Conservation (phyloP, 768 basidiomycete species). For the Rhodotorula babjevae region DNA sequence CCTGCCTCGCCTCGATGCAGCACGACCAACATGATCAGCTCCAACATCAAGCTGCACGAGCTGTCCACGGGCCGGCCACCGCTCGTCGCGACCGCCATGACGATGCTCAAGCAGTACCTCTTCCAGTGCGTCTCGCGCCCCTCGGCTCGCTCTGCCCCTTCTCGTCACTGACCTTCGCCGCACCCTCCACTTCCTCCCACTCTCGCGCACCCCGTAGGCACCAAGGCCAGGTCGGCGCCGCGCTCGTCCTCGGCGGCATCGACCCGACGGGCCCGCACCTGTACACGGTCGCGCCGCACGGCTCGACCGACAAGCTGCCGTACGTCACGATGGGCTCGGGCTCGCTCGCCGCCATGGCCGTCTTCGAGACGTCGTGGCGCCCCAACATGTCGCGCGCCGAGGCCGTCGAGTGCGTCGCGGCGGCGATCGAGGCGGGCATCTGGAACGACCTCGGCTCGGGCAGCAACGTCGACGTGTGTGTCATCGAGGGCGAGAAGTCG, state of each 20-base stretch:
- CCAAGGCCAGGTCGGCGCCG: slow-evolving; percentile 90
- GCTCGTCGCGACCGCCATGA: slow-evolving; percentile 95
- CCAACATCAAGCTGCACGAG: slow-evolving; percentile 88
- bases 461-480: slow-evolving; percentile 95
- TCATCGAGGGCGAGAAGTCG: slow-evolving; percentile 61
- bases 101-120: slow-evolving; percentile 94
- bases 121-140: slow-evolving; percentile 59
- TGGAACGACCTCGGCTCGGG: slow-evolving; percentile 99
- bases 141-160: too few relatives aligned
- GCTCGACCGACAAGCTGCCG: slow-evolving; percentile 95
- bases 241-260: slow-evolving; percentile 94
- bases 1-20: slow-evolving; percentile 27
- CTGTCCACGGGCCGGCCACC: slow-evolving; percentile 87
- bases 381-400: slow-evolving; percentile 78
- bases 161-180: background rate
- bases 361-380: slow-evolving; percentile 84
- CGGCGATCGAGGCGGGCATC: slow-evolving; percentile 89
- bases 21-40: slow-evolving; percentile 82
- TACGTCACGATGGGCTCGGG: slow-evolving; percentile 99
- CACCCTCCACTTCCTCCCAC: background rate
- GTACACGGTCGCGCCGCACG: slow-evolving; percentile 93
- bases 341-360: slow-evolving; percentile 93
- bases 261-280: slow-evolving; percentile 88
- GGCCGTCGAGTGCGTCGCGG: slow-evolving; percentile 74
- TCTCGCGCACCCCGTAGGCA: slow-evolving; percentile 55